These are phyloP conservation scores for Boletellus emodensis DNA, from an alignment of 768 basidiomycete genomes.

Conservation along the genomic window DNA sequence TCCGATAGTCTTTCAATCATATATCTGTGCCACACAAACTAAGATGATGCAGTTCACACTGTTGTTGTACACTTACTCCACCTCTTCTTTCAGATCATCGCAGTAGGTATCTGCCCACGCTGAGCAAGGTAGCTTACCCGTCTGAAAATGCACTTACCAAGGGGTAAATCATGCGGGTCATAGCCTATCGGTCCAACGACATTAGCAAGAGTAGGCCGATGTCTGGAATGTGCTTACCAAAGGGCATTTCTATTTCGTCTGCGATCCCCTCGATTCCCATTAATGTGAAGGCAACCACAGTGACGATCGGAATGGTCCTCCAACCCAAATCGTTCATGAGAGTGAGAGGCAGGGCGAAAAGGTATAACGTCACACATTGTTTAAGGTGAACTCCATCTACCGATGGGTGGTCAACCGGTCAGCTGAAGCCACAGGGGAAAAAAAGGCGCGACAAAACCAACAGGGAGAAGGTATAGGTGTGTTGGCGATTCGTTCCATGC, in stretches of 20 bases:
- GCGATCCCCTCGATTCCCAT: slow-evolving; percentile 97
- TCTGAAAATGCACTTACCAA: slow-evolving; percentile 47
- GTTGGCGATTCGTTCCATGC: slow-evolving; percentile 89
- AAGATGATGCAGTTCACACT: slow-evolving; percentile 1
- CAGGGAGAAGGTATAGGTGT: slow-evolving; percentile 79
- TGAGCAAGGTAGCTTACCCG: background rate
- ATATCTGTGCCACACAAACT: slow-evolving; percentile 41
- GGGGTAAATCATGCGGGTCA: slow-evolving; percentile 67
- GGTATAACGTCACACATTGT: slow-evolving; percentile 91
- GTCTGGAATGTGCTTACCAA: slow-evolving; percentile 48
- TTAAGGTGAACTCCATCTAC: slow-evolving; percentile 87
- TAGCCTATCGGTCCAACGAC: slow-evolving; percentile 37
- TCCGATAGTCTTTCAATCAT: slow-evolving; percentile 68
- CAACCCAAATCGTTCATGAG: slow-evolving; percentile 80
- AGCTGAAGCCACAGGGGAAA: slow-evolving; percentile 7
- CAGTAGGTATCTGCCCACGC: slow-evolving; percentile 67
- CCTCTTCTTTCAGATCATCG: slow-evolving; percentile 80
- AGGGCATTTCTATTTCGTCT: slow-evolving; percentile 93
- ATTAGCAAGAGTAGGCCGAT: background rate
- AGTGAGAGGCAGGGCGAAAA: slow-evolving; percentile 86
- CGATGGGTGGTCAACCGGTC: slow-evolving; percentile 1
- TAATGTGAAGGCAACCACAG: slow-evolving; percentile 83
- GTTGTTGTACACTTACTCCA: slow-evolving; percentile 51
- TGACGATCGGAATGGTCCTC: slow-evolving; percentile 81
- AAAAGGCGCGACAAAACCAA: slow-evolving; percentile 30